Base-by-base conservation (phyloP, 805 yeast genomes). In the Danielia reshetovae region DNA sequence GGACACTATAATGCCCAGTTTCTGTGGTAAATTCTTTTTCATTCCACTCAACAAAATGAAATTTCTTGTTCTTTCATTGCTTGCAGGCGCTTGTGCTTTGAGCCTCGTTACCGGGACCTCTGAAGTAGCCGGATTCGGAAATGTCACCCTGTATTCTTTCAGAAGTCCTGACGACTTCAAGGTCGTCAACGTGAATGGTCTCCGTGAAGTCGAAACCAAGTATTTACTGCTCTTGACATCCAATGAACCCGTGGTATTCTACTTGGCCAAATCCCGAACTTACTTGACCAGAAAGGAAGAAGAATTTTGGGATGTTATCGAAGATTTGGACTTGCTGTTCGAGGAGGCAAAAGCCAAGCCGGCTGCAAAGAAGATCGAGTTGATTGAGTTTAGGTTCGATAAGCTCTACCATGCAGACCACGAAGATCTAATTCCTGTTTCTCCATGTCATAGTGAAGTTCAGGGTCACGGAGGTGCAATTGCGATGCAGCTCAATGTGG, bases 371-470 rank as follows among this genome's bases (percentile, higher is more conserved):
- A 19, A 19, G 22, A 10, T 17, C 12, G 21, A 14, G 15, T 30
- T 27, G 33, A 16, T 30, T 5, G 33, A 30, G 15, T 30, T 24
- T 14, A 25, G 33, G 12, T 30, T 15, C 27, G 27, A 22, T n/a
- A 24, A 30, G 13, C 10, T 30, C 13, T 5, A n/a, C 16, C 16
- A 15, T 5, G 15, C 27, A n/a, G 27, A 17, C 14, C n/a, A 13
- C 17, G 16, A 21, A 4, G 27, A 28, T 18, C 32, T 24, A 11
- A 19, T 19, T 10, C 43, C 50, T 5, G 42, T 39, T 4, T 44
- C 49, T 9, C 34, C 35, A 12, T 46, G 50, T 30, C 47, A 44
- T 24, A 39, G 41, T 27, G 45, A 46, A 34, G n/a, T 39, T 4
- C 18, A 13, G 9, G 50, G 50, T 9, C 43, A 46, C 10, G 50